Conservation (phyloP, 306 rosid genomes). For the Quillaja saponaria region DNA sequence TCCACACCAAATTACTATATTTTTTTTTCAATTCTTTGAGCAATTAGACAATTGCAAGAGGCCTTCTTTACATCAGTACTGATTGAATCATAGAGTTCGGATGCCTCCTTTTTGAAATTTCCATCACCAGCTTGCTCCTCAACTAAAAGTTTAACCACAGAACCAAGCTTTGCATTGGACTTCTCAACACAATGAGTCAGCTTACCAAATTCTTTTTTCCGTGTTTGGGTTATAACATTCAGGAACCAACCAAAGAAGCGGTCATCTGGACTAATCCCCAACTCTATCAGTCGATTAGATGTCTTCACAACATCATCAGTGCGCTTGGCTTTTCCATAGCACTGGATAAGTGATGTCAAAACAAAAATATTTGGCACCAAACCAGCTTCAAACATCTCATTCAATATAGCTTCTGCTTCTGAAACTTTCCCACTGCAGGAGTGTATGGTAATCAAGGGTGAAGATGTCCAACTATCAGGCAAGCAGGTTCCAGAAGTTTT, state of each 20-base stretch:
- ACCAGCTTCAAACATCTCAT: constrained; percentile 79
- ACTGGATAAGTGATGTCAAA: constrained; percentile 78
- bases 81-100: constrained; percentile 50
- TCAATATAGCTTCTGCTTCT: constrained; percentile 64
- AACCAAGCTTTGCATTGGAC: constrained; percentile 66
- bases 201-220: constrained; percentile 66
- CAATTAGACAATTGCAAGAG: constrained; percentile 71
- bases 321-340: constrained; percentile 83
- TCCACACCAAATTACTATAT: no score
- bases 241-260: constrained; percentile 85
- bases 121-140: constrained; percentile 43
- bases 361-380: constrained; percentile 66
- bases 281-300: constrained; percentile 54
- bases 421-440: constrained; percentile 65
- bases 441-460: constrained; percentile 78
- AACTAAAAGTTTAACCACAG: constrained; percentile 54
- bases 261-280: constrained; percentile 66
- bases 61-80: constrained; percentile 63
- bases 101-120: constrained; percentile 58
- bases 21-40: no score
- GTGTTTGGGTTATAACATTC: constrained; percentile 73
- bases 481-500: constrained; percentile 52
- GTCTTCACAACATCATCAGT: constrained; percentile 76
- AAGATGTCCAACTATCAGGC: constrained; percentile 86
- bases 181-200: constrained; percentile 58